A percentile compares a stretch with the other conserved stretches of the same genome.
phyloP scores from a whole-genome alignment of 1,139 yeast genomes.

The Geotrichum restrictum region DNA sequence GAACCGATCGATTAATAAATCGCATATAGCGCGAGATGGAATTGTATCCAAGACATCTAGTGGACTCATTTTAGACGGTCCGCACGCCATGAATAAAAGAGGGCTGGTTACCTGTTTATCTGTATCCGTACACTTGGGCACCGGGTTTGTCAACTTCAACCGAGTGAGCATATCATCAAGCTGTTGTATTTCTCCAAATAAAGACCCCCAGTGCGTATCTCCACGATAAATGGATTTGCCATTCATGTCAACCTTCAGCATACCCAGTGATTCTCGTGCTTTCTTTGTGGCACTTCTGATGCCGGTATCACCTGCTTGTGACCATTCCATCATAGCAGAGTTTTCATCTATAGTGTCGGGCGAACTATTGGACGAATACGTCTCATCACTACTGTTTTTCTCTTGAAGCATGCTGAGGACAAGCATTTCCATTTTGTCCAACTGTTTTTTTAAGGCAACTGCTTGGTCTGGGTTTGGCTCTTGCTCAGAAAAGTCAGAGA shows the following conservation, averaged over 20 bases:
- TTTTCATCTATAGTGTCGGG: conserved; percentile 8
- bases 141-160: background rate
- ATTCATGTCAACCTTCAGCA: conserved; percentile 36
- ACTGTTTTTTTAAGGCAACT: conserved; percentile 29
- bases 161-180: conserved; percentile 6
- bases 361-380: background rate
- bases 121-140: background rate
- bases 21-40: conserved; percentile 32
- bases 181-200: conserved; percentile 32
- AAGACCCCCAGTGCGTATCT: conserved; percentile 39
- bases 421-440: conserved; percentile 35
- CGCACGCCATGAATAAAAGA: conserved; percentile 4
- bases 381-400: conserved; percentile 7
- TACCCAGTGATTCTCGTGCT: conserved; percentile 35
- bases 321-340: conserved; percentile 8
- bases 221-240: conserved; percentile 39
- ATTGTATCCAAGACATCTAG: conserved; percentile 30
- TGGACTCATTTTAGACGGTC: conserved; percentile 1
- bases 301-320: background rate
- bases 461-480: conserved; percentile 5
- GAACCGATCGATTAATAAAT: conserved; percentile 32
- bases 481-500: conserved; percentile 7
- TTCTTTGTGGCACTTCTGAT: conserved; percentile 25
- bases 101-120: conserved; percentile 2
- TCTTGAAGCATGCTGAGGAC: conserved; percentile 29